These are phyloP conservation scores for Talaromyces sp. DNA, from an alignment of 2,329 filamentous ascomycete species.

Conservation along the genomic window DNA sequence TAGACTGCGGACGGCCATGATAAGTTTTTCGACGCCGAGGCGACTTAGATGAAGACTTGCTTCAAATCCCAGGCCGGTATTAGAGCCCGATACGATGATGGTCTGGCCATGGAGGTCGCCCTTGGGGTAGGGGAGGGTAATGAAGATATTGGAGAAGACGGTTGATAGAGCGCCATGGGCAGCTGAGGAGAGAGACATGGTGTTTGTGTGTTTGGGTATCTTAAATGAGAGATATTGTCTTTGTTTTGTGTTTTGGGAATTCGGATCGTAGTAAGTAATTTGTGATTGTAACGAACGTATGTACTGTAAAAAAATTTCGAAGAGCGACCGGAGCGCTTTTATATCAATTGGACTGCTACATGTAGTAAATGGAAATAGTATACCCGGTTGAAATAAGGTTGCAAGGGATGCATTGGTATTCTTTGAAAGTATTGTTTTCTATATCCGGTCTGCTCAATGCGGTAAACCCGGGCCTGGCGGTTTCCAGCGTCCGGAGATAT, in stretches of 20 bases:
- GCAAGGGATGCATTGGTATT: neutral
- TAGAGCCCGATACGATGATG: constrained; percentile 48
- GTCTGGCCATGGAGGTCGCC: constrained; percentile 25
- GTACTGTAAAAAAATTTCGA: neutral
- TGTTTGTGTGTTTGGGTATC: neutral
- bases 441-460: neutral
- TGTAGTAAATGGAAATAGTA: neutral
- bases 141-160: constrained; percentile 10
- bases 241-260: neutral
- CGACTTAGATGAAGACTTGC: constrained; percentile 36
- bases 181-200: constrained; percentile 5
- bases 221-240: neutral
- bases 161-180: constrained; percentile 3
- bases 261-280: neutral
- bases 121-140: constrained; percentile 3
- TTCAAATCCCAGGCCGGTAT: constrained; percentile 47
- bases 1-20: constrained; percentile 44
- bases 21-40: constrained; percentile 36
- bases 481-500: constrained; percentile 6
- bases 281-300: neutral
- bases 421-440: neutral
- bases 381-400: neutral
- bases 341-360: neutral
- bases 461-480: neutral
- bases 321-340: neutral